Percentiles rank a stretch among this genome's conserved stretches.
Evolutionary conservation across 495 filamentous ascomycete species (phyloP).

Genomic region (Penicillium cosmopolitanum): DNA sequence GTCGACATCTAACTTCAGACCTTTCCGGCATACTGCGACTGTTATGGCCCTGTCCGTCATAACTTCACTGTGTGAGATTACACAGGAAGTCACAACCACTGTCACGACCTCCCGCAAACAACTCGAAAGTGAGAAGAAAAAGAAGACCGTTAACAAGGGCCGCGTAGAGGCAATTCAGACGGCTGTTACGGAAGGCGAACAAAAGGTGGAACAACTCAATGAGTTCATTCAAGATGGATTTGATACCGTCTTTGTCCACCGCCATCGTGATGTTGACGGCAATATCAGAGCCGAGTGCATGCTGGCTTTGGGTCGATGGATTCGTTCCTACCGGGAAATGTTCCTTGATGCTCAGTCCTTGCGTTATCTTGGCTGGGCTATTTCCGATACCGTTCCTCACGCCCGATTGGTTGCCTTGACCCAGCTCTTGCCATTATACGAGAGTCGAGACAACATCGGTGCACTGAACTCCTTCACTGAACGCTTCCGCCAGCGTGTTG

Average conservation of each 20-base stretch:
- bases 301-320: constrained; percentile 83
- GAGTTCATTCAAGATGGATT: constrained; percentile 77
- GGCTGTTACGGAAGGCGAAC: constrained; percentile 66
- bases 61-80: constrained; percentile 67
- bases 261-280: constrained; percentile 91
- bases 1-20: constrained; percentile 79
- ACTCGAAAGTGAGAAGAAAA: constrained; percentile 78
- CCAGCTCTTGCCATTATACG: constrained; percentile 76
- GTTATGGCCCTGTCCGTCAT: constrained; percentile 76
- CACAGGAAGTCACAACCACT: constrained; percentile 63
- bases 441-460: constrained; percentile 72
- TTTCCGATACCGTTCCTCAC: constrained; percentile 73
- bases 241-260: constrained; percentile 88
- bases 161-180: constrained; percentile 68
- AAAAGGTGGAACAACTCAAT: constrained; percentile 65
- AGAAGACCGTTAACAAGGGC: constrained; percentile 74
- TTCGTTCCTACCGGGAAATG: constrained; percentile 75
- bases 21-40: constrained; percentile 92
- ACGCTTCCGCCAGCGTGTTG: constrained; percentile 80
- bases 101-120: constrained; percentile 78
- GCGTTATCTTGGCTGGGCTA: constrained; percentile 92
- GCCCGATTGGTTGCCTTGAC: constrained; percentile 79
- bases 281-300: constrained; percentile 85
- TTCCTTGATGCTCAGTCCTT: constrained; percentile 89
- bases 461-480: constrained; percentile 87